These are phyloP conservation scores for Raddia distichophylla DNA, from an alignment of 176 grass and related monocot species.

Conservation along the genomic window DNA sequence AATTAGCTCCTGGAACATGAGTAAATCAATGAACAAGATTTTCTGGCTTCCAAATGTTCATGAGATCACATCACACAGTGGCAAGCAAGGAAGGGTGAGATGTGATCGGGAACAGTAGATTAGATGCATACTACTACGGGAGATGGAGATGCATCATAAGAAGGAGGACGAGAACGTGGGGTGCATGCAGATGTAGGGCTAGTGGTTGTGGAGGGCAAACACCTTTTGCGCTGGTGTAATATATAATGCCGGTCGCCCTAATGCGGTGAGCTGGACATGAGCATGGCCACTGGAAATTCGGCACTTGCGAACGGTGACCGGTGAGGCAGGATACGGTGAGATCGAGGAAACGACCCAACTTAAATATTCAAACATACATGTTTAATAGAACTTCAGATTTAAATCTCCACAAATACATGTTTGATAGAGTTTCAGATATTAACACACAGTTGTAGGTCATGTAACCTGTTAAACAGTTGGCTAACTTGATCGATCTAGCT, in stretches of 20 bases:
- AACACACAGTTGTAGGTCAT: background rate
- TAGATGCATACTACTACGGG: background rate
- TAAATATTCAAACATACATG: background rate
- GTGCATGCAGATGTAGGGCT: constrained; percentile 53
- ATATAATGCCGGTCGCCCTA: constrained; percentile 44
- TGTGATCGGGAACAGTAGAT: constrained; percentile 41
- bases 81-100: constrained; percentile 16
- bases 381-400: background rate
- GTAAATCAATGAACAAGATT: background rate
- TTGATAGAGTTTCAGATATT: background rate
- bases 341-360: too few relatives aligned
- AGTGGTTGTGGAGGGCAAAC: constrained; percentile 43
- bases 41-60: background rate
- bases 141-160: constrained; percentile 33
- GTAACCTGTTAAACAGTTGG: background rate
- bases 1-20: background rate
- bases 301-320: constrained; percentile 19
- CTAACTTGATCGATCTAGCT: background rate
- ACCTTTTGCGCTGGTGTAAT: constrained; percentile 55
- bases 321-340: constrained; percentile 8
- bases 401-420: background rate
- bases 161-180: constrained; percentile 43
- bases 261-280: constrained; percentile 58
- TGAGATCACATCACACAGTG: constrained; percentile 12
- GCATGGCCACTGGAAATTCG: constrained; percentile 52